Conservation (phyloP, 2,329 filamentous ascomycete genomes). For the Aspergillus phoenicis region DNA sequence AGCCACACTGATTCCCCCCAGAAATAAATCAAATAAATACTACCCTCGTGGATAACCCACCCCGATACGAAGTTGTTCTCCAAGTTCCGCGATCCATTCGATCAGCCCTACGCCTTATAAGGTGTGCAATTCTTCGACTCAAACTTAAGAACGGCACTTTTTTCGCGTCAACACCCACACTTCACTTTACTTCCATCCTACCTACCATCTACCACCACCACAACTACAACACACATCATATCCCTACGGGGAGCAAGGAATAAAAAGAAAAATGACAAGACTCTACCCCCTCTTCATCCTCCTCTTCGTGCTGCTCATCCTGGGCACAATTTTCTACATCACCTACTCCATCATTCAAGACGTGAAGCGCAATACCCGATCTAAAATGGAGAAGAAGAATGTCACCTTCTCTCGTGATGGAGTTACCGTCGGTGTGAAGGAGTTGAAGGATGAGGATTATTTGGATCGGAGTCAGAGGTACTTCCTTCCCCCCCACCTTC, state of each 20-base stretch:
- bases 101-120: too few relatives aligned
- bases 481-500: slow-evolving; percentile 9
- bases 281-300: slow-evolving; percentile 61
- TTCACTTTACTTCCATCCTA: too few relatives aligned
- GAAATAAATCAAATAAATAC: too few relatives aligned
- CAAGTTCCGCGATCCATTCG: too few relatives aligned
- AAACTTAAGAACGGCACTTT: too few relatives aligned
- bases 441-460: slow-evolving; percentile 60
- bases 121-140: too few relatives aligned
- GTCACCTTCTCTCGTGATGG: slow-evolving; percentile 63
- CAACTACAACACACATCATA: background rate
- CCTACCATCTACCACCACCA: background rate
- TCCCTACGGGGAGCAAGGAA: background rate
- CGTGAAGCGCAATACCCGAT: slow-evolving; percentile 58
- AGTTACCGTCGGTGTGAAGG: slow-evolving; percentile 62
- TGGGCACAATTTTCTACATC: slow-evolving; percentile 59
- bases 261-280: slow-evolving; percentile 27
- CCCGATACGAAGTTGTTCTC: too few relatives aligned
- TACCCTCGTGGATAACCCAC: too few relatives aligned
- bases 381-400: slow-evolving; percentile 67
- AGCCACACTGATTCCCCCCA: too few relatives aligned
- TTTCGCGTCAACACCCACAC: too few relatives aligned
- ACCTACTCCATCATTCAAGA: slow-evolving; percentile 62
- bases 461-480: slow-evolving; percentile 62
- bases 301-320: slow-evolving; percentile 53